A percentile compares a stretch with the other conserved stretches of the same genome.
Evolutionary conservation across 2,329 filamentous ascomycete genomes (phyloP).

Genomic region (Cladosporium austrohemisphaericum): DNA sequence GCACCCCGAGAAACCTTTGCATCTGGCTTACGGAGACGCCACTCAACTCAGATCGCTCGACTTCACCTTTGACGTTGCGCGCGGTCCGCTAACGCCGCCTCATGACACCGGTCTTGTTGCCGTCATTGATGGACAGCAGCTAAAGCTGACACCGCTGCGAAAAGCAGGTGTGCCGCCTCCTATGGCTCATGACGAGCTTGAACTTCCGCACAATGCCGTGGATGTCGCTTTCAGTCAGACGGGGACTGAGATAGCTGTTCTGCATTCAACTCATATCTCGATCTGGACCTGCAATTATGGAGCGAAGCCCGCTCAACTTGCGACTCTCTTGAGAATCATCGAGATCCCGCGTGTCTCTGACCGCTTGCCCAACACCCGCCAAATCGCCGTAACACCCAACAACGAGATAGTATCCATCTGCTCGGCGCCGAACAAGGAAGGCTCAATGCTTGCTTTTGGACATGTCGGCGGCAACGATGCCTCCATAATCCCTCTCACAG

Average conservation of each 20-base stretch:
- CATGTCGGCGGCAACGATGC: not conserved
- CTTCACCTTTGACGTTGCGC: conserved; percentile 63
- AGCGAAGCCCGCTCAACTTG: conserved; percentile 47
- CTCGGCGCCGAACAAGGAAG: conserved; percentile 17
- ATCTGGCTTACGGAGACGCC: conserved; percentile 46
- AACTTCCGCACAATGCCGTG: conserved; percentile 58
- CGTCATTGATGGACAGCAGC: conserved; percentile 74
- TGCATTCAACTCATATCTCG: conserved; percentile 64
- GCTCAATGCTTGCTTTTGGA: conserved; percentile 2
- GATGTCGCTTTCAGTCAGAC: conserved; percentile 71
- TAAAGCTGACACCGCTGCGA: conserved; percentile 83
- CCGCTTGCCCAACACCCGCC: conserved; percentile 31
- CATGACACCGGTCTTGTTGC: conserved; percentile 65
- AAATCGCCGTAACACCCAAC: conserved; percentile 46
- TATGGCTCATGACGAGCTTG: conserved; percentile 78
- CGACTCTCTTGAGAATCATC: conserved; percentile 29
- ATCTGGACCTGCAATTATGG: conserved; percentile 67
- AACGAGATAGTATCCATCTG: conserved; percentile 35
- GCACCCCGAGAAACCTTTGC: conserved; percentile 82
- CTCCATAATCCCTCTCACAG: not conserved
- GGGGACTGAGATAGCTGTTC: conserved; percentile 64
- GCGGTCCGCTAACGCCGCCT: conserved; percentile 66
- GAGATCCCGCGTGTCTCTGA: conserved; percentile 5
- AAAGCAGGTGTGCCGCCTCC: conserved; percentile 85
- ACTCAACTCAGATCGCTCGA: conserved; percentile 45